phyloP scores from a whole-genome alignment of 768 basidiomycete species.

The Boletus vermiculosoides region DNA sequence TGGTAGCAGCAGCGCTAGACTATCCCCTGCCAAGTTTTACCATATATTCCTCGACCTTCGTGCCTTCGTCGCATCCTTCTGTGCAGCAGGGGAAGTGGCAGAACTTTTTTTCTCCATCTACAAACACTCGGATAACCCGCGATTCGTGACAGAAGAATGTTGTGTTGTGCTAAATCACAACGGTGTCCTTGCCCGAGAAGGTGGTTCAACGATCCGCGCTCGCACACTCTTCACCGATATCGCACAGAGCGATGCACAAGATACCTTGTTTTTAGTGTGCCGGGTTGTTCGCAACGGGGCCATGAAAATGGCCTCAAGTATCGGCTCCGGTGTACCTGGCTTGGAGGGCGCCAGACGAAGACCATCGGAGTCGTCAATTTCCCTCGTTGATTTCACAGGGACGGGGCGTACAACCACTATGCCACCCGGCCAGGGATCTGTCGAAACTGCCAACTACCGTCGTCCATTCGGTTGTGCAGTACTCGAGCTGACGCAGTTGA shows the following conservation, averaged over 20 bases:
- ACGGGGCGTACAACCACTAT: conserved; percentile 13
- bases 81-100: conserved; percentile 86
- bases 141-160: conserved; percentile 93
- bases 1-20: conserved; percentile 24
- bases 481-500: conserved; percentile 76
- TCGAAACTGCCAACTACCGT: conserved; percentile 56
- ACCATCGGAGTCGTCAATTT: conserved; percentile 51
- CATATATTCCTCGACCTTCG: conserved; percentile 90
- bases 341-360: conserved; percentile 45
- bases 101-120: conserved; percentile 94
- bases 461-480: conserved; percentile 97
- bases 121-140: conserved; percentile 68
- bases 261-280: conserved; percentile 87
- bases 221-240: conserved; percentile 90
- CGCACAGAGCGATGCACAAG: conserved; percentile 80
- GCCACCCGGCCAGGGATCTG: conserved; percentile 28
- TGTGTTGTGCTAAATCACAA: conserved; percentile 89
- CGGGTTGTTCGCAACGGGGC: conserved; percentile 86
- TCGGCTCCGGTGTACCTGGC: conserved; percentile 45
- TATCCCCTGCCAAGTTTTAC: conserved; percentile 69
- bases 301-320: conserved; percentile 66
- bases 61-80: conserved; percentile 89
- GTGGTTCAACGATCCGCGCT: conserved; percentile 54
- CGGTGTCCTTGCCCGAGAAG: conserved; percentile 81
- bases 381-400: conserved; percentile 36